Percentiles rank a stretch among this genome's conserved stretches.
phyloP scores from a whole-genome alignment of 2,329 filamentous ascomycete species.

The Paracamarosporium sp. region DNA sequence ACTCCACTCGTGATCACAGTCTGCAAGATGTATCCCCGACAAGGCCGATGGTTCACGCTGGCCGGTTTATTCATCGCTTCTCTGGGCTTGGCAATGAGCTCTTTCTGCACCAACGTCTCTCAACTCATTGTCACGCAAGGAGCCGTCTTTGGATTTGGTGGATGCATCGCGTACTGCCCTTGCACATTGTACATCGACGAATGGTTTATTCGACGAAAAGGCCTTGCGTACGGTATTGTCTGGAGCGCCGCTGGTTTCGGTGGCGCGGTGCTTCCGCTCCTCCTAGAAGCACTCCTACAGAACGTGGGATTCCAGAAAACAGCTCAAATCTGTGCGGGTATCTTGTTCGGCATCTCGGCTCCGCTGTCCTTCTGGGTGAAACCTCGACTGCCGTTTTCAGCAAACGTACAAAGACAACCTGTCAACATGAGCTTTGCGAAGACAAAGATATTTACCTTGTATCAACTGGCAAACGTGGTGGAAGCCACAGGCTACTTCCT shows the following conservation, averaged over 20 bases:
- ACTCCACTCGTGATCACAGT: conserved; percentile 8
- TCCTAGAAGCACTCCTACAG: conserved; percentile 45
- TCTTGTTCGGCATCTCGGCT: conserved; percentile 30
- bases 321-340: conserved; percentile 43
- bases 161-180: conserved; percentile 54
- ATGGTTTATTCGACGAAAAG: conserved; percentile 56
- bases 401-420: conserved; percentile 11
- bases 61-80: conserved; percentile 5
- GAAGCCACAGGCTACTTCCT: conserved; percentile 48
- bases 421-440: conserved; percentile 34
- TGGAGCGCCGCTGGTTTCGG: conserved; percentile 48
- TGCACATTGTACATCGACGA: conserved; percentile 54
- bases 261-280: conserved; percentile 49
- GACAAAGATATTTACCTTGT: conserved; percentile 30
- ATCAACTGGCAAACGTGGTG: conserved; percentile 20
- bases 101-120: conserved; percentile 31
- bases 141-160: conserved; percentile 47
- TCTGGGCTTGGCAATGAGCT: conserved; percentile 8
- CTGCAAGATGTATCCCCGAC: conserved; percentile 6
- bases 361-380: conserved; percentile 43
- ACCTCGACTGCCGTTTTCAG: conserved; percentile 43
- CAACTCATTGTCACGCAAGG: conserved; percentile 40
- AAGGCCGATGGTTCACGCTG: conserved; percentile 8
- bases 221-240: conserved; percentile 57
- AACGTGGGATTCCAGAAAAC: conserved; percentile 47